Base-by-base conservation (phyloP, 164 flowering plant genomes). In the Dillenia turbinata region DNA sequence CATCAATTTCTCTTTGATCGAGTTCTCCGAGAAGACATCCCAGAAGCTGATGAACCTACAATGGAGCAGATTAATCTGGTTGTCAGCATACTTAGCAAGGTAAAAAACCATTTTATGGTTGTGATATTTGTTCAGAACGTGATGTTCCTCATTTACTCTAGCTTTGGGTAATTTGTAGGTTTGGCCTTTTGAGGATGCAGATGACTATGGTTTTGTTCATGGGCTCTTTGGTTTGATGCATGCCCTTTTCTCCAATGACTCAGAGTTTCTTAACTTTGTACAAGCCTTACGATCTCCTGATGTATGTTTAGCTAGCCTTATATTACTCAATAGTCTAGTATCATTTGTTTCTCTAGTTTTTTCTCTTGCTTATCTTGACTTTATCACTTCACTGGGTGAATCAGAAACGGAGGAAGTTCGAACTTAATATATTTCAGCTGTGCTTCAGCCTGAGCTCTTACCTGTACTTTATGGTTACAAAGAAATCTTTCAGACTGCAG, bases 101-200 rank as follows among this genome's bases (percentile, higher is more conserved):
- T 87, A 78, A 73, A 22, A n/a, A 14, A 8, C 56, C 56, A 62
- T 57, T 54, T 17, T n/a, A 19, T 15, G 12, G 12, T 13, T 44
- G 52, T 14, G 12, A 54, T 63, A 9, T 55, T 48, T 12, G 7
- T 22, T 49, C n/a, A 24, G 9, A 56, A 43, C 49, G 55, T 15
- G 8, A 1, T 63, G 33, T 26, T 26, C 33, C 33, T 55, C 16
- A 54, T 40, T 52, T 24, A 40, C 12, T 4, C 8, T 12, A 22
- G 12, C 19, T 16, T 54, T 60, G 57, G 15, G 19, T 45, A 68
- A 54, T 50, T 13, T 60, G 26, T 49, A 86, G 98, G 90, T 89
- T 74, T 94, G 98, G 98, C 92, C 97, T 17, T 94, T 87, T 68
- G 96, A 94, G 63, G 93, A 89, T 77, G 85, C 70, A 59, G 90